phyloP scores from a whole-genome alignment of 805 yeast genomes.

The Deakozyma indianensis region DNA sequence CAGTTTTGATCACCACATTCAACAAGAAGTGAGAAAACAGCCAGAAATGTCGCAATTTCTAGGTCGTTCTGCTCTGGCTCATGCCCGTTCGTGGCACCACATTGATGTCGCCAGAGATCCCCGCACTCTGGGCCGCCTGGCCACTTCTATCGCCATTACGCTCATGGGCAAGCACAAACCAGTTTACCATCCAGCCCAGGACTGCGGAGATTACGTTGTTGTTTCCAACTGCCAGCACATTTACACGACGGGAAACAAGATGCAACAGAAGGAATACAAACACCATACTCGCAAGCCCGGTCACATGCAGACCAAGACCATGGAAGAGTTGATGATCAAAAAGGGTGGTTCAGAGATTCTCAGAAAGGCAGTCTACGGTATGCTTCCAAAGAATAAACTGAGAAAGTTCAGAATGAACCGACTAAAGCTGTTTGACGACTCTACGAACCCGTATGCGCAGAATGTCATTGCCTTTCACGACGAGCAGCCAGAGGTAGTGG shows the following conservation, averaged over 20 bases:
- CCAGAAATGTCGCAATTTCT: slow-evolving; percentile 25
- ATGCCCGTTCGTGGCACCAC: slow-evolving; percentile 89
- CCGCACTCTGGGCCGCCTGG: slow-evolving; percentile 84
- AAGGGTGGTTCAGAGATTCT: slow-evolving; percentile 83
- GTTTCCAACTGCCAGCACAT: slow-evolving; percentile 81
- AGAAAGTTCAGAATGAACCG: slow-evolving; percentile 70
- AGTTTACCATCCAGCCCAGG: slow-evolving; percentile 54
- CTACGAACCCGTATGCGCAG: slow-evolving; percentile 71
- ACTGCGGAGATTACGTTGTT: slow-evolving; percentile 93
- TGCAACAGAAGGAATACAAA: slow-evolving; percentile 72
- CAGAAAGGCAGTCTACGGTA: slow-evolving; percentile 80
- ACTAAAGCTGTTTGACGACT: slow-evolving; percentile 75
- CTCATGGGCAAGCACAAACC: slow-evolving; percentile 98
- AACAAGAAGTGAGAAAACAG: background rate
- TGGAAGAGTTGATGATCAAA: slow-evolving; percentile 60
- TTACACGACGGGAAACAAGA: slow-evolving; percentile 73
- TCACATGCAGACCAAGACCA: slow-evolving; percentile 63
- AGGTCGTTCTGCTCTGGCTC: slow-evolving; percentile 51
- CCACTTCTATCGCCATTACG: slow-evolving; percentile 74
- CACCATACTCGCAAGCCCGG: slow-evolving; percentile 87
- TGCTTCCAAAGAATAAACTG: slow-evolving; percentile 86
- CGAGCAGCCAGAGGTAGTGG: slow-evolving; percentile 33
- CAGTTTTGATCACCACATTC: background rate
- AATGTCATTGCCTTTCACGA: slow-evolving; percentile 80
- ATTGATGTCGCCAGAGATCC: slow-evolving; percentile 75